Percentiles rank a stretch among this genome's conserved stretches.
Conservation (phyloP, 2,329 filamentous ascomycete species). For the Epichloe uncinata region DNA sequence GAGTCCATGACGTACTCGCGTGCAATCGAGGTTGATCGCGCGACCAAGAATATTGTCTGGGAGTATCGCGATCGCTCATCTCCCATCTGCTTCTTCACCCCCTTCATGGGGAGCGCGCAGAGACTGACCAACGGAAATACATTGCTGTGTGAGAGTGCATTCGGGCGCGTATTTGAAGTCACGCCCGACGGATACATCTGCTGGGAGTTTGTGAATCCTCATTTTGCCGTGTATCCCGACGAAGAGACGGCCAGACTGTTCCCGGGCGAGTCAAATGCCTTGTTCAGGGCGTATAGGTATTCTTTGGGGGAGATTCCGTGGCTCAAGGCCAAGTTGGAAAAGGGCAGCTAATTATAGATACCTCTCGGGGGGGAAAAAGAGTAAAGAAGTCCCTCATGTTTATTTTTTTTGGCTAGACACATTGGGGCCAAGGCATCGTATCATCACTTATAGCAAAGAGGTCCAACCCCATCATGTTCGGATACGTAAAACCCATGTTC, state of each 20-base stretch:
- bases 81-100: constrained; percentile 18
- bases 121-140: constrained; percentile 16
- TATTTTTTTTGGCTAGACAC: background rate
- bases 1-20: constrained; percentile 18
- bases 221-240: constrained; percentile 15
- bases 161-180: constrained; percentile 16
- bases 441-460: background rate
- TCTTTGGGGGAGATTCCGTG: constrained; percentile 15
- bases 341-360: no score
- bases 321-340: constrained; percentile 7
- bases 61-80: constrained; percentile 17
- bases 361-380: no score
- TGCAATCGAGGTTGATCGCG: constrained; percentile 13
- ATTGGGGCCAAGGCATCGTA: background rate
- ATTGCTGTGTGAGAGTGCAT: constrained; percentile 15
- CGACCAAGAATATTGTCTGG: constrained; percentile 14
- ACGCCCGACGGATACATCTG: constrained; percentile 14
- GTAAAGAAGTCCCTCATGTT: background rate
- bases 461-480: background rate
- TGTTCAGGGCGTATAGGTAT: constrained; percentile 17
- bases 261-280: constrained; percentile 16
- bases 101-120: constrained; percentile 19
- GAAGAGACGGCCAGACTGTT: constrained; percentile 13
- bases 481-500: background rate
- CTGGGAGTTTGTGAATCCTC: constrained; percentile 18